Evolutionary conservation across 306 rosid genomes (phyloP).

Genomic region (Aeschynomene evenia): DNA sequence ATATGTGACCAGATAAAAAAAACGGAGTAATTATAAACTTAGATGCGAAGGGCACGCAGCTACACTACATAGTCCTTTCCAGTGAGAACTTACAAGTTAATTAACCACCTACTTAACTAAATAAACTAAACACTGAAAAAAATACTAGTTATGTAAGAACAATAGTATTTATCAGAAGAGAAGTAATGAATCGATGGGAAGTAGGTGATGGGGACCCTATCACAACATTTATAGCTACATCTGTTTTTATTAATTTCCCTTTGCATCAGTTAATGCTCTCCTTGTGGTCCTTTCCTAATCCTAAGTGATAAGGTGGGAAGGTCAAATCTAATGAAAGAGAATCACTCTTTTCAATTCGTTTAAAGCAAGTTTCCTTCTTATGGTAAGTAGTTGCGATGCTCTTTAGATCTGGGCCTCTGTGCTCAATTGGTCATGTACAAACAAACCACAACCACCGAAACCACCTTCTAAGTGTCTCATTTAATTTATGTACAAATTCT

Average conservation of each 20-base stretch:
- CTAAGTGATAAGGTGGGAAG: neutral
- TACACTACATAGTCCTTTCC: neutral
- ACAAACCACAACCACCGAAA: neutral
- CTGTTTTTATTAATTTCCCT: neutral
- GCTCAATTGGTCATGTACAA: conserved; percentile 24
- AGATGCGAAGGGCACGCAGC: neutral
- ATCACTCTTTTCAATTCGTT: neutral
- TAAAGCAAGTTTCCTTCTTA: neutral
- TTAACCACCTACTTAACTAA: neutral
- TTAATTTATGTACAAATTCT: too few species aligned
- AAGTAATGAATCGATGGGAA: neutral
- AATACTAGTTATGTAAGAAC: neutral
- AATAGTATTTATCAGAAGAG: too few species aligned
- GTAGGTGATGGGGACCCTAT: neutral
- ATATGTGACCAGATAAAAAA: too few species aligned
- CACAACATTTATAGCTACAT: neutral
- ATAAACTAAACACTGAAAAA: neutral
- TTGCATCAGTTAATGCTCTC: conserved; percentile 25
- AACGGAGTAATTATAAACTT: too few species aligned
- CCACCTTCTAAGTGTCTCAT: too few species aligned
- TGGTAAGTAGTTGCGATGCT: neutral
- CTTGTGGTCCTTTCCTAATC: neutral
- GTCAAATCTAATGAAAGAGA: neutral
- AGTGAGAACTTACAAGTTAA: neutral
- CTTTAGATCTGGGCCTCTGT: neutral